A percentile compares a stretch with the other conserved stretches of the same genome.
Conservation (phyloP, 2,329 filamentous ascomycete genomes). For the Penicillium occitanis region DNA sequence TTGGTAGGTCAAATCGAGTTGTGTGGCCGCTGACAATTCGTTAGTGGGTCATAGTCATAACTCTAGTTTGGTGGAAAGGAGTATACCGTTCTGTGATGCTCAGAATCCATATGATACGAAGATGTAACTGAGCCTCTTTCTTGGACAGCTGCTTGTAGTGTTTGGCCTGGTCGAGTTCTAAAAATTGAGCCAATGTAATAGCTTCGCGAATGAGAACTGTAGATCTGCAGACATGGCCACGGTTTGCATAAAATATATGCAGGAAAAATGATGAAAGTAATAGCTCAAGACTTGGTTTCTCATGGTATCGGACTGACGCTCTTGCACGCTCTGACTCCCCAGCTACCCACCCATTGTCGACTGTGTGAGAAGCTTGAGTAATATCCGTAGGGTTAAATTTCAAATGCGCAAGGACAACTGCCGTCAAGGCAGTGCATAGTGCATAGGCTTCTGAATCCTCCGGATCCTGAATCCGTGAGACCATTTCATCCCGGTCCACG, state of each 20-base stretch:
- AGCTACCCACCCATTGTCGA: slow-evolving; percentile 15
- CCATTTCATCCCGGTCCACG: slow-evolving; percentile 21
- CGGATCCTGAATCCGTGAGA: slow-evolving; percentile 17
- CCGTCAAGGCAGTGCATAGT: slow-evolving; percentile 18
- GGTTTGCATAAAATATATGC: slow-evolving; percentile 20
- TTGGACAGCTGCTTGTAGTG: slow-evolving; percentile 17
- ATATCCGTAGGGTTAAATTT: slow-evolving; percentile 16
- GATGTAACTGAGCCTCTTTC: slow-evolving; percentile 16
- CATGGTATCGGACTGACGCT: slow-evolving; percentile 15
- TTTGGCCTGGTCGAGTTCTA: slow-evolving; percentile 17
- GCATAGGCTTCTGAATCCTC: slow-evolving; percentile 20
- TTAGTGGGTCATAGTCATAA: background rate
- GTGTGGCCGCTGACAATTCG: slow-evolving; percentile 16
- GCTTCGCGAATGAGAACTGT: slow-evolving; percentile 21
- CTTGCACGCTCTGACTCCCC: slow-evolving; percentile 19
- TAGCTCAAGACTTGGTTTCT: slow-evolving; percentile 16
- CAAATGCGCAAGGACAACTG: slow-evolving; percentile 19
- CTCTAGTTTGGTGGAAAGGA: background rate
- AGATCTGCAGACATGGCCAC: slow-evolving; percentile 19
- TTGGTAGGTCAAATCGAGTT: slow-evolving; percentile 20
- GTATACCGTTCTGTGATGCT: slow-evolving; percentile 20
- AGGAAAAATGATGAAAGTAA: slow-evolving; percentile 21
- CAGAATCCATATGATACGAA: slow-evolving; percentile 22
- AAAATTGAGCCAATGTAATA: slow-evolving; percentile 19
- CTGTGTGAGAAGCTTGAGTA: slow-evolving; percentile 4